Evolutionary conservation across 352 stramenopile species (phyloP), one percentile per base, ranked within the genome.

Genomic region (Phytophthora cryptogea): DNA sequence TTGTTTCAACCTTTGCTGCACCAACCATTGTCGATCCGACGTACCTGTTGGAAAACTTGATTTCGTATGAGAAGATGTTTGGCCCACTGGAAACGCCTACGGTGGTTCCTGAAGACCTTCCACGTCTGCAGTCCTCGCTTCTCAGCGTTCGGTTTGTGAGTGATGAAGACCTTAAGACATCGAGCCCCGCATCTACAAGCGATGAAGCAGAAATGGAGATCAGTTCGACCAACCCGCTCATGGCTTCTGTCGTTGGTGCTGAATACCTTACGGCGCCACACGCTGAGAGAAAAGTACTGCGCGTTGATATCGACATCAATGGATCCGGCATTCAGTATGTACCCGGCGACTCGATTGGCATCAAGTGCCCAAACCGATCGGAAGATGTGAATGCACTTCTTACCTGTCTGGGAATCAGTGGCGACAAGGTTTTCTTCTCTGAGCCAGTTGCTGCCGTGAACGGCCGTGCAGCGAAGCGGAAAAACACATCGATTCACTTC

Each of bases 341-440:
- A 8, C 90, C 90, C 1, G 90, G 90, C 4, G 90, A 97, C 46
- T 88, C 86, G 14, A 87, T 97, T 23, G 89, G 89, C 2, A 68
- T 97, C 62, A 83, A 89, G 56, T 96, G 88, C 33, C 81, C 86
- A 0, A 97, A 97, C 66, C 66, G 70, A 30, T 28, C n/a, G 3
- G 60, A 75, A 37, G 80, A 89, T 32, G 85, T 95, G 26, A 73
- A 86, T 26, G 86, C 71, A 2, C 45, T 95, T n/a, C 67, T 96
- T 9, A 37, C 63, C 14, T 72, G 78, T 6, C 57, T 95, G 0
- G 66, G 76, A 8, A 30, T 89, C 7, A 69, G 57, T 40, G 80
- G 78, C 1, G 45, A 57, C 17, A 59, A 69, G 13, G 8, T 74
- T 3, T 59, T 88, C 35, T 68, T 31, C 4, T 40, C 81, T 6